These are phyloP conservation scores for Candida odintsovae DNA, from an alignment of 805 yeast genomes.

Conservation along the genomic window DNA sequence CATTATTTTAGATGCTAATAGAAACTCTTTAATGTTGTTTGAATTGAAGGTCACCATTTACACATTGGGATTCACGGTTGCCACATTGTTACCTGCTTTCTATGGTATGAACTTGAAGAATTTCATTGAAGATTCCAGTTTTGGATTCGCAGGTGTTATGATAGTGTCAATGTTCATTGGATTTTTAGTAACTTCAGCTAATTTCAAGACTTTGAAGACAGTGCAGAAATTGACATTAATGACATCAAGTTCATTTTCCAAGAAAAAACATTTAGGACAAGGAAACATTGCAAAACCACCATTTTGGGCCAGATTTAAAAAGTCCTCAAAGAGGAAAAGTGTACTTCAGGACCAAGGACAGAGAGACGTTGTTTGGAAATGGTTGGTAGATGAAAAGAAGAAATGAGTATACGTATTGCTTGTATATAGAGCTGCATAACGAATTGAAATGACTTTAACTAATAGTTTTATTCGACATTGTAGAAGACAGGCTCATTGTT, in stretches of 20 bases:
- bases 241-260: conserved; percentile 16
- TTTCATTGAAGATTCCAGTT: conserved; percentile 61
- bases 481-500: too few species aligned
- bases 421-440: not conserved
- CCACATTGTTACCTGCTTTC: conserved; percentile 79
- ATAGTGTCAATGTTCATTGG: conserved; percentile 49
- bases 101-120: conserved; percentile 85
- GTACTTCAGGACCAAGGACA: conserved; percentile 21
- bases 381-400: conserved; percentile 43
- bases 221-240: conserved; percentile 68
- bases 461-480: too few species aligned
- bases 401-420: conserved; percentile 18
- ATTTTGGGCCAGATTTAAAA: conserved; percentile 18
- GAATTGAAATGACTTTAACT: conserved; percentile 1
- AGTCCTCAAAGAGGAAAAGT: not conserved
- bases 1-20: conserved; percentile 83
- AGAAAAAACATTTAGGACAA: not conserved
- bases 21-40: conserved; percentile 83
- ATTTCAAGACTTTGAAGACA: conserved; percentile 49
- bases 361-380: conserved; percentile 48
- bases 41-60: conserved; percentile 80
- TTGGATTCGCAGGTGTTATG: conserved; percentile 59
- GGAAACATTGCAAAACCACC: conserved; percentile 8
- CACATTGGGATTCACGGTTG: conserved; percentile 80
- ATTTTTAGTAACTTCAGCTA: conserved; percentile 43